Evolutionary conservation across 768 basidiomycete genomes (phyloP).

Genomic region (Russula olivacea): DNA sequence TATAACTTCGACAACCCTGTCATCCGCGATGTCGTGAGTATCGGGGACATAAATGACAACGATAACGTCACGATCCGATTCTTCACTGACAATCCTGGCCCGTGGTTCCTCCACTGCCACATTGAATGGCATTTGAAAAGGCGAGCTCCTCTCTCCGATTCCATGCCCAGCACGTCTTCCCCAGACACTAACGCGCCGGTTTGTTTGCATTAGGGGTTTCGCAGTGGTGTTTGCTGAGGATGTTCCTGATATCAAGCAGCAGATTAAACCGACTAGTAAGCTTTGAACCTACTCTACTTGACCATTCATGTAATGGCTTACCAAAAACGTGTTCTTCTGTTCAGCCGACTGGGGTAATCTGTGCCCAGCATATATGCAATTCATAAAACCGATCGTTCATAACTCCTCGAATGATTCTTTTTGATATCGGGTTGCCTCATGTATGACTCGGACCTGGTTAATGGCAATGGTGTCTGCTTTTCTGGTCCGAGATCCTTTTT

Average conservation of each 20-base stretch:
- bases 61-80: slow-evolving; percentile 28
- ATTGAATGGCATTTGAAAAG: slow-evolving; percentile 8
- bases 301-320: not conserved
- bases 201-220: not conserved
- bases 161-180: too few species aligned
- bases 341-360: not conserved
- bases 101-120: slow-evolving; percentile 10
- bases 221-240: slow-evolving; percentile 4
- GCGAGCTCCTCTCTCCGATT: not conserved
- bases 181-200: not conserved
- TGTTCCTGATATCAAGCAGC: not conserved
- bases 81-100: slow-evolving; percentile 26
- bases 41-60: not conserved
- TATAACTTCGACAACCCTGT: slow-evolving; percentile 23
- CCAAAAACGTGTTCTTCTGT: not conserved
- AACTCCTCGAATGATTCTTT: not conserved
- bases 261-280: not conserved
- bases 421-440: not conserved
- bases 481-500: not conserved
- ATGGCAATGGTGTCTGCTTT: not conserved
- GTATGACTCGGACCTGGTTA: not conserved
- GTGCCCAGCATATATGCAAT: not conserved
- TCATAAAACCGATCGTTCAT: not conserved
- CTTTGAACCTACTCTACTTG: not conserved
- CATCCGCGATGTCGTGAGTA: slow-evolving; percentile 21